Evolutionary conservation across 2,329 filamentous ascomycete genomes (phyloP).

Genomic region (Lizonia empirigonia): DNA sequence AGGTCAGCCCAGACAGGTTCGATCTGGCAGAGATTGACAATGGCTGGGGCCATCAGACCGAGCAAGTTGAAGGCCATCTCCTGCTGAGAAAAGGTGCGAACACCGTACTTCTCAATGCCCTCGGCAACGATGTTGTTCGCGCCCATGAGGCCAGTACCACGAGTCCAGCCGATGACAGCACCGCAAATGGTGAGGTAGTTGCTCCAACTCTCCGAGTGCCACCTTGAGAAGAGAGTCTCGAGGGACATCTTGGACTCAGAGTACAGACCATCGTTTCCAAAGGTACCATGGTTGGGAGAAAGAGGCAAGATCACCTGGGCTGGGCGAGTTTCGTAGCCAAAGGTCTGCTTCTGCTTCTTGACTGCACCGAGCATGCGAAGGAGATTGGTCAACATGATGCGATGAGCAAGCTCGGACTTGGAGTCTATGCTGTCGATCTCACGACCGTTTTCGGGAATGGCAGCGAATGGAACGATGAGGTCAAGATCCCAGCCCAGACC

Average conservation of each 20-base stretch:
- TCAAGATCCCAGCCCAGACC: constrained; percentile 98
- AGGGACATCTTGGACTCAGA: constrained; percentile 97
- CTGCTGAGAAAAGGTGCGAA: constrained; percentile 97
- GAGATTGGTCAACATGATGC: constrained; percentile 98
- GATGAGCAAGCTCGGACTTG: constrained; percentile 95
- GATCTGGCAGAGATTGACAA: constrained; percentile 93
- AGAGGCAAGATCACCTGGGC: constrained; percentile 95
- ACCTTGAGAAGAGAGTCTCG: constrained; percentile 97
- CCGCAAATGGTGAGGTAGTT: constrained; percentile 98
- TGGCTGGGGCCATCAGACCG: constrained; percentile 89
- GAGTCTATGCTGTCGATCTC: constrained; percentile 97
- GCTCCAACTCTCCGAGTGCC: constrained; percentile 96
- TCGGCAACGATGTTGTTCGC: constrained; percentile 98
- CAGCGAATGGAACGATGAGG: constrained; percentile 93
- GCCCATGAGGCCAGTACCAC: constrained; percentile 96
- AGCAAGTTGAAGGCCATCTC: constrained; percentile 99
- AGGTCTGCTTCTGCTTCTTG: constrained; percentile 86
- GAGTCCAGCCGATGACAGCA: constrained; percentile 98
- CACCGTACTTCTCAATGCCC: constrained; percentile 93
- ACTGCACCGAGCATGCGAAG: constrained; percentile 87
- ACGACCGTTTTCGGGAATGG: constrained; percentile 95
- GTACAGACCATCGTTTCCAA: constrained; percentile 96
- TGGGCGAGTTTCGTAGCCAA: constrained; percentile 91
- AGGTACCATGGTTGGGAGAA: constrained; percentile 97
- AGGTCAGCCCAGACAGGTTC: constrained; percentile 97